Conservation (phyloP, 2,329 filamentous ascomycete genomes). For the Penicillium sp. region DNA sequence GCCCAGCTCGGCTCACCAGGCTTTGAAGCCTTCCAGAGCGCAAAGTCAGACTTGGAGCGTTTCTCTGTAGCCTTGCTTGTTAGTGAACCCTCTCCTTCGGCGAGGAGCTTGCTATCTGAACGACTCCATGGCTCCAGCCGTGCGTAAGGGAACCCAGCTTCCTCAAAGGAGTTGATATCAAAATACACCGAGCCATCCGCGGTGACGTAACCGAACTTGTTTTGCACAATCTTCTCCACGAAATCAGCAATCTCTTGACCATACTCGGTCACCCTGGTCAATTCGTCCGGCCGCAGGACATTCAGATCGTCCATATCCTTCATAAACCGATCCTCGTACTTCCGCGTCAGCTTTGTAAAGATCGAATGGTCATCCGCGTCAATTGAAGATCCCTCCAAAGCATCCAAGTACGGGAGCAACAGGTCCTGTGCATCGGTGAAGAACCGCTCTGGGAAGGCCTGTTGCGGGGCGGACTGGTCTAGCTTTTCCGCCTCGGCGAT, state of each 20-base stretch:
- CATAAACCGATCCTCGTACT: conserved; percentile 86
- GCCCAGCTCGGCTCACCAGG: conserved; percentile 90
- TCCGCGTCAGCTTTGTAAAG: conserved; percentile 83
- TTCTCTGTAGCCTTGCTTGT: conserved; percentile 67
- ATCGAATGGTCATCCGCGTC: conserved; percentile 70
- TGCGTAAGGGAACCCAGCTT: conserved; percentile 82
- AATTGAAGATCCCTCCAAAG: conserved; percentile 60
- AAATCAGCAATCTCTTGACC: conserved; percentile 85
- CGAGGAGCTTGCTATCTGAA: conserved; percentile 80
- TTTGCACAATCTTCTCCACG: conserved; percentile 79
- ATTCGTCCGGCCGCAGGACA: conserved; percentile 76
- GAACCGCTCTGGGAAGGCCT: conserved; percentile 51
- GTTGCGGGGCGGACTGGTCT: conserved; percentile 25
- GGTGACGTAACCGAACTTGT: conserved; percentile 80
- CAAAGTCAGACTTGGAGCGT: conserved; percentile 81
- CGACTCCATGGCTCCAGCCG: conserved; percentile 83
- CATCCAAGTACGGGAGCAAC: conserved; percentile 81
- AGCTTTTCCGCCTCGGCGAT: conserved; percentile 44
- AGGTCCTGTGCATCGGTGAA: conserved; percentile 68
- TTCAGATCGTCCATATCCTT: conserved; percentile 88
- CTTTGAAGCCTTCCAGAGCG: conserved; percentile 91
- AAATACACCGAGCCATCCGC: conserved; percentile 90
- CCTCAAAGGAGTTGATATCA: conserved; percentile 85
- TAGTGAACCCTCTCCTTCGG: conserved; percentile 87
- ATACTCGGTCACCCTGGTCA: conserved; percentile 92